These are phyloP conservation scores for Alternaria viburni DNA, from an alignment of 2,329 filamentous ascomycete species.

Conservation along the genomic window DNA sequence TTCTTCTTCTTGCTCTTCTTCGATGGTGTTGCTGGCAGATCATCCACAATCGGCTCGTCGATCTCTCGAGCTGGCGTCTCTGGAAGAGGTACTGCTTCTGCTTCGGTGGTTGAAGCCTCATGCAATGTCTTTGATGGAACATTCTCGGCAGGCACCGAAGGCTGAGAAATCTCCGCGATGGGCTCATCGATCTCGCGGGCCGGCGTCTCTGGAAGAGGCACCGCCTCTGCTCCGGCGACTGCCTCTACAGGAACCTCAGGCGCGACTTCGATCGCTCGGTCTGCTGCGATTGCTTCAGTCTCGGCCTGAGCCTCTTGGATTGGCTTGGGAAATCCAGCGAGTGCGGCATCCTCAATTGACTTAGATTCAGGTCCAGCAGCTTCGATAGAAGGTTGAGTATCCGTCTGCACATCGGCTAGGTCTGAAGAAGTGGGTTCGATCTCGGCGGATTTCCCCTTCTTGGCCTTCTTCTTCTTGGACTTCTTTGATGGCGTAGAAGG, in stretches of 20 bases:
- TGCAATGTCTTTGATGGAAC: not conserved
- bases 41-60: not conserved
- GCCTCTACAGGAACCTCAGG: not conserved
- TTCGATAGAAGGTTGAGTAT: not conserved
- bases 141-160: not conserved
- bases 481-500: conserved; percentile 48
- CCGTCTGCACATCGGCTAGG: not conserved
- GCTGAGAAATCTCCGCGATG: not conserved
- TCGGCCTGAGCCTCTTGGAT: not conserved
- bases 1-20: conserved; percentile 54
- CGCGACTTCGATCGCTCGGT: not conserved
- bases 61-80: not conserved
- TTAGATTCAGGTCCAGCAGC: not conserved
- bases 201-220: not conserved
- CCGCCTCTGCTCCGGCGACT: not conserved
- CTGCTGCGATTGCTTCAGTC: not conserved
- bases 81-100: not conserved
- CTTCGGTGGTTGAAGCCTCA: not conserved
- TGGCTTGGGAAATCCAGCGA: not conserved
- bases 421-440: not conserved
- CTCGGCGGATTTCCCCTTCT: conserved; percentile 16
- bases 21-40: conserved; percentile 31
- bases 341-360: not conserved
- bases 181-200: not conserved
- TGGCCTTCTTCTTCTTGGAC: conserved; percentile 48